phyloP scores from a whole-genome alignment of 495 filamentous ascomycete genomes.

The Neurospora sp. region DNA sequence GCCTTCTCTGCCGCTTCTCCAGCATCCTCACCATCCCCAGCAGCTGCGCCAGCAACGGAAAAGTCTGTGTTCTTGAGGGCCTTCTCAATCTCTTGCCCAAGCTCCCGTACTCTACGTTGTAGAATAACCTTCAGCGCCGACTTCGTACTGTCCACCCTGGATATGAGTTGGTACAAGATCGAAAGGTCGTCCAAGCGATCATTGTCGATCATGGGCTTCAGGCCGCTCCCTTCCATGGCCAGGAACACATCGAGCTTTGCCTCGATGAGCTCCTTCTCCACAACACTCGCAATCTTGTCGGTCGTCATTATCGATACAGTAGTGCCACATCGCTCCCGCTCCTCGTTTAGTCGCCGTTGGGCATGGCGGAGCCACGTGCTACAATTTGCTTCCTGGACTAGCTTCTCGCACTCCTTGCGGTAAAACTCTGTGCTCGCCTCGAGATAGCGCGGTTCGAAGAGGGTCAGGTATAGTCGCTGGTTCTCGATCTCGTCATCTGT shows the following conservation, averaged over 20 bases:
- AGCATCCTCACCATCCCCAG: slow-evolving; percentile 39
- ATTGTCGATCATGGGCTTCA: slow-evolving; percentile 85
- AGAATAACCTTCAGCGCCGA: slow-evolving; percentile 56
- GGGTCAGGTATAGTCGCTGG: slow-evolving; percentile 71
- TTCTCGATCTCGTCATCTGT: slow-evolving; percentile 61
- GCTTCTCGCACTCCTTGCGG: slow-evolving; percentile 53
- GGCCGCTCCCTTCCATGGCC: slow-evolving; percentile 70
- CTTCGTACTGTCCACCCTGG: slow-evolving; percentile 71
- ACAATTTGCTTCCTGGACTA: slow-evolving; percentile 71
- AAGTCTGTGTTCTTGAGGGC: slow-evolving; percentile 43
- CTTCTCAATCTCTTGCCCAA: slow-evolving; percentile 74
- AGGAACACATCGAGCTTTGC: slow-evolving; percentile 73
- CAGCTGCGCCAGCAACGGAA: slow-evolving; percentile 23
- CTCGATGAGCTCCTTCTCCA: slow-evolving; percentile 71
- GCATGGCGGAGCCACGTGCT: slow-evolving; percentile 76
- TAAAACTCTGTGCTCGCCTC: slow-evolving; percentile 66
- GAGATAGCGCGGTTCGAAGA: slow-evolving; percentile 75
- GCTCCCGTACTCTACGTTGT: slow-evolving; percentile 62
- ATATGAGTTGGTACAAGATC: slow-evolving; percentile 67
- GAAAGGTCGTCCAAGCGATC: slow-evolving; percentile 65
- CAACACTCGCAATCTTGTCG: slow-evolving; percentile 62
- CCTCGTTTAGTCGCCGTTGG: slow-evolving; percentile 62
- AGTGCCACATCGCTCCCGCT: slow-evolving; percentile 68
- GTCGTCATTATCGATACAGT: slow-evolving; percentile 62
- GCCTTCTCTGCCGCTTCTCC: slow-evolving; percentile 40